These are phyloP conservation scores for Bathelium albidoporum DNA, from an alignment of 495 filamentous ascomycete species.

Conservation along the genomic window DNA sequence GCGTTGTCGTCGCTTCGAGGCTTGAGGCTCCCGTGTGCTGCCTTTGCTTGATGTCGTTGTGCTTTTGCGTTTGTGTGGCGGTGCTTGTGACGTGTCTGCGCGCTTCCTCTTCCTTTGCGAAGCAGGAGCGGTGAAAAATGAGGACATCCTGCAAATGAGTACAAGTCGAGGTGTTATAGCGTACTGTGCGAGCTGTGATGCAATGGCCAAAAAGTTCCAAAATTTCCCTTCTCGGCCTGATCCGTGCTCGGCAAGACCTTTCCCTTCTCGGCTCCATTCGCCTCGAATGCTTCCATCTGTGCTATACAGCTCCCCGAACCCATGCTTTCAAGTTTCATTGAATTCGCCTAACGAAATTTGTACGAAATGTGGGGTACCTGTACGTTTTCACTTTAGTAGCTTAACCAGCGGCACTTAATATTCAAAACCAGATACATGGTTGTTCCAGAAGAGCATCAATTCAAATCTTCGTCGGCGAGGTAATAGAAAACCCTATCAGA, in stretches of 20 bases:
- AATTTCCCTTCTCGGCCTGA: not conserved
- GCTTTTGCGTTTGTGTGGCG: not conserved
- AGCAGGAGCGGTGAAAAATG: conserved; percentile 34
- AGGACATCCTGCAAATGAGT: conserved; percentile 24
- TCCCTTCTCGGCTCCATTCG: no score
- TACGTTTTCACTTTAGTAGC: no score
- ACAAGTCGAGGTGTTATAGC: not conserved
- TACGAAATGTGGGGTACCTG: no score
- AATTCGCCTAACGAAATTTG: no score
- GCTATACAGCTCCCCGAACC: no score
- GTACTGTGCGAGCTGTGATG: not conserved
- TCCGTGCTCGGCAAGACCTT: not conserved
- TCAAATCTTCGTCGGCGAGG: no score
- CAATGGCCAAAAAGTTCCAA: not conserved
- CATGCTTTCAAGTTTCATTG: no score
- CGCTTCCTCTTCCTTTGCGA: conserved; percentile 35
- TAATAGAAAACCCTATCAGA: no score
- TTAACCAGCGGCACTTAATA: no score
- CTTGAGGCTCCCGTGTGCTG: conserved; percentile 12
- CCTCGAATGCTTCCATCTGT: not conserved
- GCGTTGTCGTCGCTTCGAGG: conserved; percentile 17
- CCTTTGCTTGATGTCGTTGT: conserved; percentile 15
- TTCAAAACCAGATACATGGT: no score
- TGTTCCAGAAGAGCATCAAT: no score
- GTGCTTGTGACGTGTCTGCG: conserved; percentile 13